A percentile compares a stretch with the other conserved stretches of the same genome.
Evolutionary conservation across 2,329 filamentous ascomycete species (phyloP).

Genomic region (Cryphonectria naterciae): DNA sequence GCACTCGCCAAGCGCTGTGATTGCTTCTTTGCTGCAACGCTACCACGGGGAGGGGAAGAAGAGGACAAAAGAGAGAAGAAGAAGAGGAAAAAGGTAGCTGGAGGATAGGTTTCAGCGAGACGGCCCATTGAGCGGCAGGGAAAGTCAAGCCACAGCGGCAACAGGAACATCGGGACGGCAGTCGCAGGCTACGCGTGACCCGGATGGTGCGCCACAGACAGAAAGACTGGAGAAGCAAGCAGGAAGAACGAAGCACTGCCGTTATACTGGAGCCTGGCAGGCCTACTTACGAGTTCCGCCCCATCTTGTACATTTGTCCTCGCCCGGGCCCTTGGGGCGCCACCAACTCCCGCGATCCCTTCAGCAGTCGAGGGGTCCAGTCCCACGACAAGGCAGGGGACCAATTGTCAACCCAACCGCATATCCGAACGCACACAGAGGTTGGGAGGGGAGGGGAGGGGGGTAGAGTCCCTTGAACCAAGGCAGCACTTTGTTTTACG

Average conservation of each 20-base stretch:
- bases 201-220: constrained; percentile 11
- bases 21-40: constrained; percentile 21
- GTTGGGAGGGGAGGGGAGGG: too few species aligned
- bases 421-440: not conserved
- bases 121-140: not conserved
- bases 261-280: not conserved
- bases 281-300: too few species aligned
- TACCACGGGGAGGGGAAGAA: not conserved
- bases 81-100: constrained; percentile 6
- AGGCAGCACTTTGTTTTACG: not conserved
- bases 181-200: constrained; percentile 15
- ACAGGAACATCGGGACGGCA: constrained; percentile 8
- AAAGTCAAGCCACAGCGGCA: constrained; percentile 20
- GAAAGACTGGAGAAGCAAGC: not conserved
- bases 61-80: too few species aligned
- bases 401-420: not conserved
- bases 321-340: not conserved
- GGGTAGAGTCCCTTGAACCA: not conserved
- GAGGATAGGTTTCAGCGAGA: constrained; percentile 16
- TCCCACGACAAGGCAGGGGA: not conserved
- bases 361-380: not conserved
- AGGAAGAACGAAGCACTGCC: not conserved
- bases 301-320: not conserved
- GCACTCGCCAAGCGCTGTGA: constrained; percentile 13
- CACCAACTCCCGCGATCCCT: not conserved